These are phyloP conservation scores for Strobilomyces dryophilus DNA, from an alignment of 768 basidiomycete species.

Conservation along the genomic window DNA sequence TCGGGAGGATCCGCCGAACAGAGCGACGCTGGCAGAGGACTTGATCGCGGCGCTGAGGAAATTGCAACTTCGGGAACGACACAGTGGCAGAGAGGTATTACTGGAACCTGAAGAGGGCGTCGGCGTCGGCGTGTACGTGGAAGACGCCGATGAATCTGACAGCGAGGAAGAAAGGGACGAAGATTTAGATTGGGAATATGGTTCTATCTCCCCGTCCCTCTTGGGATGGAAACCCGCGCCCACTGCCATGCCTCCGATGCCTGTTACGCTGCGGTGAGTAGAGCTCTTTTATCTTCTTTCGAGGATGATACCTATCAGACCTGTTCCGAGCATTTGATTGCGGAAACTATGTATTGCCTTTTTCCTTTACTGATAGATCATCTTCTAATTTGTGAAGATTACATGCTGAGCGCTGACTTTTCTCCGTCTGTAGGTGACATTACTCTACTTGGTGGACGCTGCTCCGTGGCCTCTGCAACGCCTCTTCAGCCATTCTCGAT, in stretches of 20 bases:
- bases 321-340: slow-evolving; percentile 66
- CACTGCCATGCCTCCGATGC: slow-evolving; percentile 55
- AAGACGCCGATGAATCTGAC: slow-evolving; percentile 55
- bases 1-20: slow-evolving; percentile 86
- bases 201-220: slow-evolving; percentile 41
- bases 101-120: slow-evolving; percentile 64
- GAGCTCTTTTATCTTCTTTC: slow-evolving; percentile 13
- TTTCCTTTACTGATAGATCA: slow-evolving; percentile 33
- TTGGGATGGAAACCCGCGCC: slow-evolving; percentile 48
- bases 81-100: slow-evolving; percentile 47
- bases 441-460: not conserved
- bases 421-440: slow-evolving; percentile 7
- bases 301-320: slow-evolving; percentile 72
- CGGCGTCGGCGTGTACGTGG: slow-evolving; percentile 76
- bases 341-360: slow-evolving; percentile 66
- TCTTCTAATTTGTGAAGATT: not conserved
- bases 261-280: slow-evolving; percentile 22
- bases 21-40: slow-evolving; percentile 79
- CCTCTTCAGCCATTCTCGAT: not conserved
- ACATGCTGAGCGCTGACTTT: slow-evolving; percentile 7
- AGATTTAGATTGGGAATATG: slow-evolving; percentile 60
- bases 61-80: slow-evolving; percentile 54
- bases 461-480: not conserved
- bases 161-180: slow-evolving; percentile 26
- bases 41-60: slow-evolving; percentile 73